Conservation (phyloP, 1,139 yeast species). For the Lodderomyces margitis region DNA sequence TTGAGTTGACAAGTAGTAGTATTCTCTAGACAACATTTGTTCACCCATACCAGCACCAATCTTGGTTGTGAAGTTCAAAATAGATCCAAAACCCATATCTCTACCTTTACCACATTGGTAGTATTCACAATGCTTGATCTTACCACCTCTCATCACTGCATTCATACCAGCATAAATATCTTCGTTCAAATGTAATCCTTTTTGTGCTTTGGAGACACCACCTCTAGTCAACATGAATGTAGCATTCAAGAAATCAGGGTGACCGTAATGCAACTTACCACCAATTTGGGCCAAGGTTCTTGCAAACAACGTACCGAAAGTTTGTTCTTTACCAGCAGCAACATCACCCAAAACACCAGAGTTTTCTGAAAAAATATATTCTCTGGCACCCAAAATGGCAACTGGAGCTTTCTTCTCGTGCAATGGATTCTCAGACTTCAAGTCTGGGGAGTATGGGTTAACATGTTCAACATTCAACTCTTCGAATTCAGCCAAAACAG, state of each 20-base stretch:
- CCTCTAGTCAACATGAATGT: constrained; percentile 97
- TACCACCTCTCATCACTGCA: constrained; percentile 96
- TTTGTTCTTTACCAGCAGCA: constrained; percentile 99
- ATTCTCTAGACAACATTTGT: constrained; percentile 97
- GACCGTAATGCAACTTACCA: constrained; percentile 99
- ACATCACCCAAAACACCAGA: constrained; percentile 99
- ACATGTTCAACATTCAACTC: constrained; percentile 86
- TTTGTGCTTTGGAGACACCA: constrained; percentile 98
- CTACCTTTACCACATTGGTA: constrained; percentile 99
- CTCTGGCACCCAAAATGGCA: constrained; percentile 99
- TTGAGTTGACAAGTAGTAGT: constrained; percentile 96
- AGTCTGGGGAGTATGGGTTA: constrained; percentile 71
- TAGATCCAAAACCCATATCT: constrained; percentile 98
- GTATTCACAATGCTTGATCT: constrained; percentile 98
- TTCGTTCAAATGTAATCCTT: constrained; percentile 97
- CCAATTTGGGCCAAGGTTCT: constrained; percentile 98
- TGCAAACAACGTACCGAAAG: constrained; percentile 97
- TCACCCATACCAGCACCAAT: constrained; percentile 99
- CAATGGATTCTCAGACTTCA: constrained; percentile 39
- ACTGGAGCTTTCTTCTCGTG: constrained; percentile 64
- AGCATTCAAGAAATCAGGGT: constrained; percentile 97
- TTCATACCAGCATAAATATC: constrained; percentile 99
- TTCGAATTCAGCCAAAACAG: constrained; percentile 96
- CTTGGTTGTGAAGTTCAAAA: constrained; percentile 96
- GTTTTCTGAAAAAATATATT: constrained; percentile 97